Evolutionary conservation across 345 rosid species (phyloP).

Genomic region (Adansonia digitata): DNA sequence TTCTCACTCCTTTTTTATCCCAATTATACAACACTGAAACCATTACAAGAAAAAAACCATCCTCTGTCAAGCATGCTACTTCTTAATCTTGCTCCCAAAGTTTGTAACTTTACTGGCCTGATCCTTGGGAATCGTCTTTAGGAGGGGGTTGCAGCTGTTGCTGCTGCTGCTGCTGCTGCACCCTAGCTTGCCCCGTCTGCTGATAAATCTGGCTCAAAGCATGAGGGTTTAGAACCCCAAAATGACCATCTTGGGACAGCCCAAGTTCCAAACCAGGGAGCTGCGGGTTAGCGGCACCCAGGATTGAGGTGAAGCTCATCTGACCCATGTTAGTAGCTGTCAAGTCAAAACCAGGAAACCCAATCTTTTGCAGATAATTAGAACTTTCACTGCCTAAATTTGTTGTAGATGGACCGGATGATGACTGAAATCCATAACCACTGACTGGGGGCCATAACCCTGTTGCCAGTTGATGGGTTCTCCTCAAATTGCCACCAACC

Average conservation of each 20-base stretch:
- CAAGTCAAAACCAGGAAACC: conserved; percentile 80
- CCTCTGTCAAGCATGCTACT: conserved; percentile 33
- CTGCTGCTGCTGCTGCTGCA: conserved; percentile 43
- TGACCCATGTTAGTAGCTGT: conserved; percentile 50
- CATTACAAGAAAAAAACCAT: conserved; percentile 29
- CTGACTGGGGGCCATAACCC: conserved; percentile 75
- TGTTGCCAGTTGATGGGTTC: conserved; percentile 56
- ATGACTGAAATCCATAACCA: conserved; percentile 61
- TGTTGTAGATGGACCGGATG: conserved; percentile 42
- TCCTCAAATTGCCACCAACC: conserved; percentile 53
- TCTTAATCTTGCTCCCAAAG: conserved; percentile 18
- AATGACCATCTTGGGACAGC: conserved; percentile 84
- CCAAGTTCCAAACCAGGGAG: conserved; percentile 95
- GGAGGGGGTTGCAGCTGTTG: conserved; percentile 32
- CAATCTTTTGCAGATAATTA: conserved; percentile 53
- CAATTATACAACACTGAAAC: conserved; percentile 48
- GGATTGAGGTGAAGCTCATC: conserved; percentile 74
- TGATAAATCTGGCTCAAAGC: conserved; percentile 82
- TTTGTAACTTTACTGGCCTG: conserved; percentile 48
- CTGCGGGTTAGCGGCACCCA: conserved; percentile 53
- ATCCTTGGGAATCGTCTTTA: conserved; percentile 86
- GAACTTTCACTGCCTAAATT: conserved; percentile 49
- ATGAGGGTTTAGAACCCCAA: conserved; percentile 73
- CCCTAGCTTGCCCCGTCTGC: conserved; percentile 75
- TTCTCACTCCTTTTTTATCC: conserved; percentile 22